Evolutionary conservation across 192 early-diverging fungal species (phyloP).

Genomic region (Rhizoclosmatium globosum): DNA sequence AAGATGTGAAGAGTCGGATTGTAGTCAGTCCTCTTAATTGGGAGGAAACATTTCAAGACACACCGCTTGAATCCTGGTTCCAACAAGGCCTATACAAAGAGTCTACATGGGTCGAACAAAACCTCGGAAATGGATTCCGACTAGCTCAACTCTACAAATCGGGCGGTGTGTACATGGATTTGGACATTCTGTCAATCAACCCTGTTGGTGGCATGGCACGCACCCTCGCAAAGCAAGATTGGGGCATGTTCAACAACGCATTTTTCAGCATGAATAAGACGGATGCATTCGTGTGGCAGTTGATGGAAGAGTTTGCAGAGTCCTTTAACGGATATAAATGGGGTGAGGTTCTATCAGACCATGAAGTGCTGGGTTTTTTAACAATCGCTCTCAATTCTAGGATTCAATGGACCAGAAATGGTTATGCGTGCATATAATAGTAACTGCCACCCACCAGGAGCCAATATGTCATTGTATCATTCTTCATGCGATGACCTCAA

Average conservation of each 20-base stretch:
- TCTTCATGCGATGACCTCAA: background rate
- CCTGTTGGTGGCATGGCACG: constrained; percentile 35
- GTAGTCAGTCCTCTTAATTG: constrained; percentile 29
- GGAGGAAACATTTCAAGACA: constrained; percentile 25
- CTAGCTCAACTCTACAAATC: constrained; percentile 40
- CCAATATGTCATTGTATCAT: background rate
- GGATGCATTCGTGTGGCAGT: constrained; percentile 44
- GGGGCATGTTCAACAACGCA: constrained; percentile 42
- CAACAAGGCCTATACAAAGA: constrained; percentile 16
- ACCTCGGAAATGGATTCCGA: constrained; percentile 48
- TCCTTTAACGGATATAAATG: constrained; percentile 43
- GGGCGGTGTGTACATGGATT: constrained; percentile 49
- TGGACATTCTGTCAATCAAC: constrained; percentile 50
- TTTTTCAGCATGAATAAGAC: constrained; percentile 36
- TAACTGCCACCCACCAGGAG: background rate
- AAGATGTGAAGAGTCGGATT: background rate
- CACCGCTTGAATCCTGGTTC: constrained; percentile 46
- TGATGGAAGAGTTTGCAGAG: constrained; percentile 52
- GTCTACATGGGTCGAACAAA: constrained; percentile 44
- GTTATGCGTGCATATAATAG: constrained; percentile 23
- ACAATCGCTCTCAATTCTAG: constrained; percentile 25
- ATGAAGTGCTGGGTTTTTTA: background rate
- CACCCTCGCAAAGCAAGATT: constrained; percentile 34
- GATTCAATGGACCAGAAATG: constrained; percentile 25
- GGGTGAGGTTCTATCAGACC: background rate